phyloP scores from a whole-genome alignment of 2,329 filamentous ascomycete genomes.

The Penicillium expansum region DNA sequence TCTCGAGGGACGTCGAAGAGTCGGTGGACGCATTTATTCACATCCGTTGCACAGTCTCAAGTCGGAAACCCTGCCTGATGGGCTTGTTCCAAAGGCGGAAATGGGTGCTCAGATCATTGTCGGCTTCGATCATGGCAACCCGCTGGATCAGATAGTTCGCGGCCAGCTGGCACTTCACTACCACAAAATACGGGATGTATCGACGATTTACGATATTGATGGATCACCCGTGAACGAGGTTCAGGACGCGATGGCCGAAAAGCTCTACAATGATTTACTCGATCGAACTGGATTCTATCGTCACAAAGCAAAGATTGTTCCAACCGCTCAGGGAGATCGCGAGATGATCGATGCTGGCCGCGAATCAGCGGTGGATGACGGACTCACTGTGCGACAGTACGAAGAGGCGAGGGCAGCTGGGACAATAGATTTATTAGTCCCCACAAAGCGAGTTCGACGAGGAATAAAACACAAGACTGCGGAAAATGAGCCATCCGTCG shows the following conservation, averaged over 20 bases:
- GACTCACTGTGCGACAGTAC: conserved; percentile 67
- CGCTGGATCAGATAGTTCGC: conserved; percentile 83
- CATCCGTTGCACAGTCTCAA: conserved; percentile 64
- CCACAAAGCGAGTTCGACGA: conserved; percentile 44
- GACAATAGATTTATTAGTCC: conserved; percentile 44
- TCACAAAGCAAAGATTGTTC: conserved; percentile 67
- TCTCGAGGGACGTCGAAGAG: conserved; percentile 79
- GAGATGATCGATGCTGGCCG: conserved; percentile 78
- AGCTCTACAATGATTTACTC: conserved; percentile 89
- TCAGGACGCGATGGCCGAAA: conserved; percentile 80
- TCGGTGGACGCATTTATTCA: conserved; percentile 93
- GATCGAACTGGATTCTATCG: conserved; percentile 90
- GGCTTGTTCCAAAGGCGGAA: conserved; percentile 75
- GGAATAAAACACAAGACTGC: conserved; percentile 49
- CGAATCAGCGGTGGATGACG: conserved; percentile 69
- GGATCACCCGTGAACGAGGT: conserved; percentile 66
- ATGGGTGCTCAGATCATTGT: conserved; percentile 99
- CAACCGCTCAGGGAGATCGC: conserved; percentile 77
- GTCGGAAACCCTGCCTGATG: conserved; percentile 49
- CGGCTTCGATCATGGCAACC: conserved; percentile 93
- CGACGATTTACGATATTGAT: conserved; percentile 78
- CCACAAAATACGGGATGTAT: conserved; percentile 73
- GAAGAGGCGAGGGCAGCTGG: conserved; percentile 68
- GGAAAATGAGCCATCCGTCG: conserved; percentile 48
- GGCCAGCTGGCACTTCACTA: conserved; percentile 86